Base-by-base conservation (phyloP, 2,329 filamentous ascomycete genomes). In the Aspergillus piperis region DNA sequence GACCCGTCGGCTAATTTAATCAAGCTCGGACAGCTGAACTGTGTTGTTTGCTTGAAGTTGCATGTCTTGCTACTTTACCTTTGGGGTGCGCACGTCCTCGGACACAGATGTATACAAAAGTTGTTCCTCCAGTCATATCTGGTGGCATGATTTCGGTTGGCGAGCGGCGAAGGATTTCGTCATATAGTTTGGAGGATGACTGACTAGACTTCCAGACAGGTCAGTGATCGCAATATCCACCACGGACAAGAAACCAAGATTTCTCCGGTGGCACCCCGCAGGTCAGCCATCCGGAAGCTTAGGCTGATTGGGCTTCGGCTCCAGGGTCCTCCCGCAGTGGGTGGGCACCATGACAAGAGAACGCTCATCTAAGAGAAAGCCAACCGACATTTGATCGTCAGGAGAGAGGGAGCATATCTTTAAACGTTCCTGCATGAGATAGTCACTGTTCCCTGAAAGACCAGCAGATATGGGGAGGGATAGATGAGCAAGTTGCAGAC, bases 251-350 rank as follows among this genome's bases (percentile, higher is more conserved):
- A 27, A 36, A 36, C 8, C 53, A n/a, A 47, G n/a, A 47, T 44
- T 30, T 55, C 53, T 55, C 53, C 53, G 53, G 53, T 36, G 53
- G 53, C 53, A 55, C 53, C 53, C 53, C 53, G 30, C 27, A 55
- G 51, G 41, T 32, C 39, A 55, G 53, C 53, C 53, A 47, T 44
- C 53, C 39, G 39, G 53, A 55, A 47, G 53, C 53, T 55, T 55
- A 44, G 53, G 42, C 53, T 55, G 53, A 38, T 44, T 55, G 39
- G 27, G 53, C 39, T 47, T 55, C 39, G n/a, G 39, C 25, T 47
- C 23, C 53, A 55, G 53, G 41, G 53, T 55, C 53, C 39, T 47
- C 41, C 23, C 39, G 51, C 5, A 23, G 41, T 36, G 25, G 19
- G 53, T 36, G 25, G 11, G 11, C 23, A 27, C 17, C 5, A 3